Percentiles rank a stretch among this genome's conserved stretches.
Conservation (phyloP, 352 stramenopile genomes). For the Globisporangium heterothallicum region DNA sequence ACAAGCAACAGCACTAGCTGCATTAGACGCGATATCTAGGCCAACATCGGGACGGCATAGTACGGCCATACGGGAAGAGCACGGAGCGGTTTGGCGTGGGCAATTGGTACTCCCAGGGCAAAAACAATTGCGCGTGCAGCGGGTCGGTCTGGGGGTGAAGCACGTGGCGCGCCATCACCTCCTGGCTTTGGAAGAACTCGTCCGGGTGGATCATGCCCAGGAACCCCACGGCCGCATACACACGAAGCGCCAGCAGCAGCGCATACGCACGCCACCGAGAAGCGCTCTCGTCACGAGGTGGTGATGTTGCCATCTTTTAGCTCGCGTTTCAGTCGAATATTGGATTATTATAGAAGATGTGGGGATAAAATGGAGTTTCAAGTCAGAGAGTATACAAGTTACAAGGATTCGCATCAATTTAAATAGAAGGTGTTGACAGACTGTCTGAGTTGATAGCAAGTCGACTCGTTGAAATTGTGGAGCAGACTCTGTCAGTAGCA, state of each 20-base stretch:
- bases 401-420: no score
- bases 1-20: conserved; percentile 1
- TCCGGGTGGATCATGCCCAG: conserved; percentile 73
- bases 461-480: no score
- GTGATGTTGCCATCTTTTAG: no score
- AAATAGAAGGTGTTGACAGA: no score
- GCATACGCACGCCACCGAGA: background rate
- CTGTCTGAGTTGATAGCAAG: no score
- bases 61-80: conserved; percentile 55
- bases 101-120: conserved; percentile 75
- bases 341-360: no score
- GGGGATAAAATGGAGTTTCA: no score
- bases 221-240: conserved; percentile 23
- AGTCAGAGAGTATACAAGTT: no score
- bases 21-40: background rate
- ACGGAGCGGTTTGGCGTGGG: conserved; percentile 64
- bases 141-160: conserved; percentile 15
- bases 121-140: conserved; percentile 26
- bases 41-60: background rate
- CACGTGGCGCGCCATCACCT: conserved; percentile 67
- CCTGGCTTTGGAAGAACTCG: conserved; percentile 86
- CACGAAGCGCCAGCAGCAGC: conserved; percentile 34
- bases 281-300: background rate
- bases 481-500: no score
- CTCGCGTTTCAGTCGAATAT: no score